Evolutionary conservation across 2,329 filamentous ascomycete species (phyloP), one percentile per base, ranked within the genome.

Genomic region (Rhynchosporium secalis): DNA sequence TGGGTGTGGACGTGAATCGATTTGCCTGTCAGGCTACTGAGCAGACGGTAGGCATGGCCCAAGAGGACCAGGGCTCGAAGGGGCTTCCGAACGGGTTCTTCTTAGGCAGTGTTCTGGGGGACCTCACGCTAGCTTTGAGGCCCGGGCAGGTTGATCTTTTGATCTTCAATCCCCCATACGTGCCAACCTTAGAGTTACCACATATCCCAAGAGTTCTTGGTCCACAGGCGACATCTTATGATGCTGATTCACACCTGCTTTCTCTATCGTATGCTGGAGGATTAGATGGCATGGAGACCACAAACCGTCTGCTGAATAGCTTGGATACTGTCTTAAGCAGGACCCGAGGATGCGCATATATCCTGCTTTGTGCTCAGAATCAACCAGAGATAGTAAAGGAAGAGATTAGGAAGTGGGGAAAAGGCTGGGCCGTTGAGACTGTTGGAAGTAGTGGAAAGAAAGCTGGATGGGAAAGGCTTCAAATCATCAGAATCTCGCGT

Each of bases 121-220:
- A 98, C 72, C 81, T 99, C 0, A 81, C 83, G 4, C 76, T 82
- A 2, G 78, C 87, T 0, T 77, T 96, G 46, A 81, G 83, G 7
- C 72, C 78, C 0, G 79, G 81, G 2, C 76, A 77, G 45, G 83
- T 96, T 4, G 95, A 99, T 73, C 83, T 99, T 10, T 81, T 99
- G 65, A 83, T 99, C 33, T 99, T 98, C 81, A 99, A 99, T 74
- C 95, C 95, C 58, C 95, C 95, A 0, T 99, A 99, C 74, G 95
- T 99, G 13, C 95, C 95, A 1, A 96, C 93, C 2, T 83, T 88
- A 31, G 84, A 86, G 46, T 77, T 96, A 63, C 93, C 94, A 1
- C 74, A 76, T 29, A 76, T 83, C 41, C 76, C 81, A 10, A 69
- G 51, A 60, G 70, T 56, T 29, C 71, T 66, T 56, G 70, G 68